These are phyloP conservation scores for Cryphonectria naterciae DNA, from an alignment of 2,329 filamentous ascomycete genomes.

Conservation along the genomic window DNA sequence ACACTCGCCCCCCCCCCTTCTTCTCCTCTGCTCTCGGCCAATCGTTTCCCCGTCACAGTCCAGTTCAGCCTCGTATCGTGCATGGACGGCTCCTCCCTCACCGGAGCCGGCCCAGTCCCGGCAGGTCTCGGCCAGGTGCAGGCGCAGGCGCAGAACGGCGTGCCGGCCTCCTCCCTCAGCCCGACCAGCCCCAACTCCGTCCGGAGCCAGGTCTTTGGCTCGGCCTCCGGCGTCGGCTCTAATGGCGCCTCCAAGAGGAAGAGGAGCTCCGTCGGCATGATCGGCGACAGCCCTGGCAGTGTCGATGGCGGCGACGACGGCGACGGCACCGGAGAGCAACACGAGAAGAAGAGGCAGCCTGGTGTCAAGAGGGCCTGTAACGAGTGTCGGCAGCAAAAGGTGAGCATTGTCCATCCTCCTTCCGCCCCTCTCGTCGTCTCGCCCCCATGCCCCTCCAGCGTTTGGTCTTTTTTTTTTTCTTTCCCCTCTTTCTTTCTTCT, in stretches of 20 bases:
- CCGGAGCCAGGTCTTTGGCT: slow-evolving; percentile 40
- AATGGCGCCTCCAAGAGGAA: slow-evolving; percentile 61
- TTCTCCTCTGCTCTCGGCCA: background rate
- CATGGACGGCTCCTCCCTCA: slow-evolving; percentile 44
- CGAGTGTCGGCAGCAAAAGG: slow-evolving; percentile 85
- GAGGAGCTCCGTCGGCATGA: slow-evolving; percentile 54
- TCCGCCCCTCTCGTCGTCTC: background rate
- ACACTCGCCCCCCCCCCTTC: slow-evolving; percentile 6
- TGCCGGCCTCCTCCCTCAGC: slow-evolving; percentile 41
- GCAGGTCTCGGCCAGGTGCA: slow-evolving; percentile 20
- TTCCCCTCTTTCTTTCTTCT: too few relatives aligned
- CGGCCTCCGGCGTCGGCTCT: slow-evolving; percentile 41
- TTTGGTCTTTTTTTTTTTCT: background rate
- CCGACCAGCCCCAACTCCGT: slow-evolving; percentile 60
- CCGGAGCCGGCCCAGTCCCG: slow-evolving; percentile 38
- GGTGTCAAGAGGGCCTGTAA: slow-evolving; percentile 82
- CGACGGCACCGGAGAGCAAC: slow-evolving; percentile 53
- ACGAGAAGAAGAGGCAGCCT: slow-evolving; percentile 66
- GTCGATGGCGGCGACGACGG: slow-evolving; percentile 63
- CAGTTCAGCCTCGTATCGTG: slow-evolving; percentile 27
- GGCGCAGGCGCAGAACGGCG: slow-evolving; percentile 18
- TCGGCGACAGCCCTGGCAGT: slow-evolving; percentile 62
- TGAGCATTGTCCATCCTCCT: slow-evolving; percentile 45
- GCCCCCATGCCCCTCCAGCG: background rate
- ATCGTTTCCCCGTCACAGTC: slow-evolving; percentile 12